These are phyloP conservation scores for Fusarium siculi DNA, from an alignment of 2,329 filamentous ascomycete genomes.

Conservation along the genomic window DNA sequence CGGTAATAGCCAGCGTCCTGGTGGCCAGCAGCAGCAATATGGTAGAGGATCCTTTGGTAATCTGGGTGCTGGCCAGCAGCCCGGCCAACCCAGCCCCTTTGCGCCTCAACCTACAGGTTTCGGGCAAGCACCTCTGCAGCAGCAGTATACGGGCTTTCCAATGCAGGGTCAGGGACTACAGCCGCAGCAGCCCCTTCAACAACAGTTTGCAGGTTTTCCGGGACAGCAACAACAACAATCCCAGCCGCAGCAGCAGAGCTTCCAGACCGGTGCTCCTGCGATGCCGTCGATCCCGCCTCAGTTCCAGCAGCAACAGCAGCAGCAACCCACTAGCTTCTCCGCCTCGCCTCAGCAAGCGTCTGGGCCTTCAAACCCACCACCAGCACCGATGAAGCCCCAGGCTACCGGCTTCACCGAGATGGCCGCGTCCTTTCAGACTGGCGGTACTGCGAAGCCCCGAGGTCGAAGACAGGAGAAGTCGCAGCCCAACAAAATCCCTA, in stretches of 20 bases:
- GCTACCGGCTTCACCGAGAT: conserved; percentile 73
- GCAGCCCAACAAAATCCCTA: conserved; percentile 82
- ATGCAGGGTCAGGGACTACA: conserved; percentile 63
- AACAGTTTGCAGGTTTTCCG: conserved; percentile 75
- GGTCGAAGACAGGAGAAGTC: conserved; percentile 60
- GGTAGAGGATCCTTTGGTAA: conserved; percentile 58
- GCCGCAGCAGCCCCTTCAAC: conserved; percentile 69
- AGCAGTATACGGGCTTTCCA: conserved; percentile 71
- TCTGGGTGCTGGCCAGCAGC: conserved; percentile 55
- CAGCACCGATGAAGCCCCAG: conserved; percentile 72
- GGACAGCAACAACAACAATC: conserved; percentile 55
- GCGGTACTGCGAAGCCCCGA: conserved; percentile 56
- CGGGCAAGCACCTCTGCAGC: conserved; percentile 61
- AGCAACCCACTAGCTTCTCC: conserved; percentile 57
- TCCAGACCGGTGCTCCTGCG: conserved; percentile 68
- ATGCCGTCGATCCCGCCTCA: conserved; percentile 70
- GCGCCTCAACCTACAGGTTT: conserved; percentile 70
- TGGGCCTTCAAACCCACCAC: conserved; percentile 60
- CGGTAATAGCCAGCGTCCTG: conserved; percentile 78
- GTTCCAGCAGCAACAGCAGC: conserved; percentile 64
- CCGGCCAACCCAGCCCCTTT: conserved; percentile 63
- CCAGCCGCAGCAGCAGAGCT: conserved; percentile 63
- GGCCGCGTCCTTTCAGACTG: conserved; percentile 72
- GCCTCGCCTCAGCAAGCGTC: conserved; percentile 62
- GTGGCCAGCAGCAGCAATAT: conserved; percentile 63